phyloP scores from a whole-genome alignment of 2,329 filamentous ascomycete genomes.

The Botrytis fragariae region DNA sequence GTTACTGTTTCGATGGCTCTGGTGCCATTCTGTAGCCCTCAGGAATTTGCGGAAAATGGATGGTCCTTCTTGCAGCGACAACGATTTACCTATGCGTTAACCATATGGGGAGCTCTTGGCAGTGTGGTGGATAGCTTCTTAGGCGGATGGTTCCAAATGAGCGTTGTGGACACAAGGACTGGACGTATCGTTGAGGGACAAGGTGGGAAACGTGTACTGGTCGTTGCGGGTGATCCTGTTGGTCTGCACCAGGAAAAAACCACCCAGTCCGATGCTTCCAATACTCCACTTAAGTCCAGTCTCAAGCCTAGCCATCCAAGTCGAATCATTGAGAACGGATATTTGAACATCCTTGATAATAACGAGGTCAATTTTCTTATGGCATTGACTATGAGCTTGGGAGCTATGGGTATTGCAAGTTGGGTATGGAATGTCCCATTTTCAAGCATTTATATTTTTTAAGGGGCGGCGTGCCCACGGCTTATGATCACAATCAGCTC shows the following conservation, averaged over 20 bases:
- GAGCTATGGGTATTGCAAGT: slow-evolving; percentile 65
- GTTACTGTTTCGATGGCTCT: slow-evolving; percentile 63
- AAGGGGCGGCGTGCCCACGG: not conserved
- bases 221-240: slow-evolving; percentile 39
- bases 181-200: slow-evolving; percentile 88
- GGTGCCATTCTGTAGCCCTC: slow-evolving; percentile 61
- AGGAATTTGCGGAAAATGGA: slow-evolving; percentile 36
- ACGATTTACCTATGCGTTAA: slow-evolving; percentile 53
- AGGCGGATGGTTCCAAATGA: slow-evolving; percentile 80
- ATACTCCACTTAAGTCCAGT: slow-evolving; percentile 51
- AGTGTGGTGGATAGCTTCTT: slow-evolving; percentile 85
- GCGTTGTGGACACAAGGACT: slow-evolving; percentile 76
- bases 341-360: slow-evolving; percentile 77
- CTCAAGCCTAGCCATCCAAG: slow-evolving; percentile 53
- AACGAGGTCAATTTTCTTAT: slow-evolving; percentile 94
- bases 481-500: not conserved
- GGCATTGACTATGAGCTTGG: slow-evolving; percentile 77
- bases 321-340: slow-evolving; percentile 59
- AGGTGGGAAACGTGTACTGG: slow-evolving; percentile 62
- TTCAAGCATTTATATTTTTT: slow-evolving; percentile 19
- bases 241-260: slow-evolving; percentile 39
- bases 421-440: slow-evolving; percentile 60
- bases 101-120: slow-evolving; percentile 71
- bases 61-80: slow-evolving; percentile 56
- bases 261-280: slow-evolving; percentile 47